A percentile compares a stretch with the other conserved stretches of the same genome.
Conservation (phyloP, 2,329 filamentous ascomycete genomes). For the Neurospora sp. region DNA sequence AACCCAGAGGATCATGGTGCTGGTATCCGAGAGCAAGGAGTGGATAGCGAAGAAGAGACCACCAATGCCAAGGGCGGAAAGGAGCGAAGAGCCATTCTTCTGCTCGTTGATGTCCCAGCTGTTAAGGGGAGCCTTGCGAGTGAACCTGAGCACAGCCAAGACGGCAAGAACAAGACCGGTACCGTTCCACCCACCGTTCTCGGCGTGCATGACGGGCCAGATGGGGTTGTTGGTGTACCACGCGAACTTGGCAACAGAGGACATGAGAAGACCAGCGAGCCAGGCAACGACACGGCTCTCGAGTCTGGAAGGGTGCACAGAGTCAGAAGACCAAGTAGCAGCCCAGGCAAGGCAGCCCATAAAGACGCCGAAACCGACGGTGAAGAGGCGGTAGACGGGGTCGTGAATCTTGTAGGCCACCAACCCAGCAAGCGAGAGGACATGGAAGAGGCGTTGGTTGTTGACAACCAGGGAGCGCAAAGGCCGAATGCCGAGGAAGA, state of each 20-base stretch:
- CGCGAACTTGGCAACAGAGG: constrained; percentile 83
- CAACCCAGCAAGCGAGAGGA: constrained; percentile 66
- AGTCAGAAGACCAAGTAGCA: constrained; percentile 70
- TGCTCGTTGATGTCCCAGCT: constrained; percentile 26
- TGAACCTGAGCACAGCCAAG: constrained; percentile 66
- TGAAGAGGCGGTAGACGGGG: constrained; percentile 68
- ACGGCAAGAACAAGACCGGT: constrained; percentile 68
- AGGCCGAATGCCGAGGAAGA: constrained; percentile 62
- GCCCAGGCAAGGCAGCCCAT: constrained; percentile 79
- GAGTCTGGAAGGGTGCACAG: constrained; percentile 61
- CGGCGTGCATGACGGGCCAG: constrained; percentile 86
- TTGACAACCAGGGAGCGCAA: constrained; percentile 59
- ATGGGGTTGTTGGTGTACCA: constrained; percentile 93
- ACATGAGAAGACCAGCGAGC: constrained; percentile 71
- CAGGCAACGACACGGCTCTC: constrained; percentile 77
- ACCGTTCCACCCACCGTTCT: constrained; percentile 89
- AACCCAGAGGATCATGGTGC: constrained; percentile 97
- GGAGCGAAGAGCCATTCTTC: constrained; percentile 54
- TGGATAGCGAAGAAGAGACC: constrained; percentile 85
- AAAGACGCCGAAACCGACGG: constrained; percentile 69
- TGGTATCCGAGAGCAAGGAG: constrained; percentile 88
- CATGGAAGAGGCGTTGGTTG: constrained; percentile 61
- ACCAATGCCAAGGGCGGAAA: constrained; percentile 69
- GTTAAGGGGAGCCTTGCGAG: constrained; percentile 49
- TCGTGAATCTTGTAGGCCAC: constrained; percentile 66